Evolutionary conservation across 768 basidiomycete genomes (phyloP).

Genomic region (Amanita phalloides): DNA sequence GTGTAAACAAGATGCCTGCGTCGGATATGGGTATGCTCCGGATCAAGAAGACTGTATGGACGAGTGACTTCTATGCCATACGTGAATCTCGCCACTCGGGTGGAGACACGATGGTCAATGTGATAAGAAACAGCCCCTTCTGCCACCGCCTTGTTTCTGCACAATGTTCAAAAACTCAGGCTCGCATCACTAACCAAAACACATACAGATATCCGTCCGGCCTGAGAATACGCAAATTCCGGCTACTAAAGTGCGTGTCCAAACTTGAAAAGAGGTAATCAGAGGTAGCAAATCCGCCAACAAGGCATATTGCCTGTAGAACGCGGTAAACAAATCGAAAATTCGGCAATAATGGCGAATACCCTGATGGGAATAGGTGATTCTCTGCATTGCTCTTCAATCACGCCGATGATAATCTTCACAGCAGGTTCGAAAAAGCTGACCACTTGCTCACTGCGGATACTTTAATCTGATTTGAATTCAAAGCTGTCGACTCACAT

Average conservation of each 20-base stretch:
- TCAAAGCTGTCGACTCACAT: background rate
- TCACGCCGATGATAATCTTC: background rate
- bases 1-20: background rate
- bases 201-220: slow-evolving; percentile 39
- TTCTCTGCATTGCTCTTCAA: background rate
- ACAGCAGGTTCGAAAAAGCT: slow-evolving; percentile 5
- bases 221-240: slow-evolving; percentile 25
- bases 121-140: slow-evolving; percentile 16
- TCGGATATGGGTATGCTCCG: slow-evolving; percentile 1
- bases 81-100: slow-evolving; percentile 12
- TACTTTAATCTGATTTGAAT: slow-evolving; percentile 12
- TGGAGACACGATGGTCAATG: slow-evolving; percentile 13
- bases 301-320: slow-evolving; percentile 30
- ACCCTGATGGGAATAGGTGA: background rate
- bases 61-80: slow-evolving; percentile 10
- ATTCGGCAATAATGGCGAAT: background rate
- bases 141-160: slow-evolving; percentile 16
- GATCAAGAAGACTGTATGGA: background rate
- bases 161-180: background rate
- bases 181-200: background rate
- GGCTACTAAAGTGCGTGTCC: slow-evolving; percentile 20
- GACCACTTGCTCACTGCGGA: background rate
- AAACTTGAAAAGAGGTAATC: slow-evolving; percentile 35
- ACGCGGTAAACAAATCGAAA: background rate
- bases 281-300: slow-evolving; percentile 43